Evolutionary conservation across 495 filamentous ascomycete genomes (phyloP).

Genomic region (Penicillium subrubescens): DNA sequence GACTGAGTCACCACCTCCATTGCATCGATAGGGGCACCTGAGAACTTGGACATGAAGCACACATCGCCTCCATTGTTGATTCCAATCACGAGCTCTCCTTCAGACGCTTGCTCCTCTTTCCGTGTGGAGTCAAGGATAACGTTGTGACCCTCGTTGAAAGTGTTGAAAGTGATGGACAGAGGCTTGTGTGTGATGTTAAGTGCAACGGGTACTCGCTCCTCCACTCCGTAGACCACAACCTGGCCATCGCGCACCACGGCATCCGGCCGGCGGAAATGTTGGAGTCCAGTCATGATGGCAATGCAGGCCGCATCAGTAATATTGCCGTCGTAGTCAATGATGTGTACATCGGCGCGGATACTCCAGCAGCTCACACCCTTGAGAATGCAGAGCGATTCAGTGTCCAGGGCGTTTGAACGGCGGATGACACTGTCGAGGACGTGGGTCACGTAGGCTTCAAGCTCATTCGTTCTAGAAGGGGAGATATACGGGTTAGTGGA

Average conservation of each 20-base stretch:
- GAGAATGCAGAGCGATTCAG: constrained; percentile 91
- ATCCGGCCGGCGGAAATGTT: constrained; percentile 88
- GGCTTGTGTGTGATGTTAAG: constrained; percentile 88
- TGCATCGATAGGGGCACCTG: constrained; percentile 78
- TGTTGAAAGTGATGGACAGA: constrained; percentile 82
- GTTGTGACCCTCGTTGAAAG: constrained; percentile 68
- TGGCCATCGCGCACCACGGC: constrained; percentile 79
- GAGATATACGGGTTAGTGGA: background rate
- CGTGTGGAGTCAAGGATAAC: constrained; percentile 76
- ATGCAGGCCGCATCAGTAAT: constrained; percentile 84
- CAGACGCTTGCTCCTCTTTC: constrained; percentile 82
- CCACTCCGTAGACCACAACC: constrained; percentile 75
- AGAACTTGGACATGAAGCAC: constrained; percentile 86
- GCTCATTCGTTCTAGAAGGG: constrained; percentile 63
- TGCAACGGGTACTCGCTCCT: constrained; percentile 88
- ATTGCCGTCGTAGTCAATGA: constrained; percentile 85
- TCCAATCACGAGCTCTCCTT: constrained; percentile 81
- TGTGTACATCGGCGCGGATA: constrained; percentile 85
- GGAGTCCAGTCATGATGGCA: constrained; percentile 80
- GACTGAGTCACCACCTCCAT: constrained; percentile 71
- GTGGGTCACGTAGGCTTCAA: constrained; percentile 81
- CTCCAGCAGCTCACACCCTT: constrained; percentile 89
- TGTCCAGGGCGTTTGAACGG: constrained; percentile 86
- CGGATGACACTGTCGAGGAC: constrained; percentile 92
- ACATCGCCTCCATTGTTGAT: constrained; percentile 90